Conservation (phyloP, 768 basidiomycete species). For the Panellus pusillus region DNA sequence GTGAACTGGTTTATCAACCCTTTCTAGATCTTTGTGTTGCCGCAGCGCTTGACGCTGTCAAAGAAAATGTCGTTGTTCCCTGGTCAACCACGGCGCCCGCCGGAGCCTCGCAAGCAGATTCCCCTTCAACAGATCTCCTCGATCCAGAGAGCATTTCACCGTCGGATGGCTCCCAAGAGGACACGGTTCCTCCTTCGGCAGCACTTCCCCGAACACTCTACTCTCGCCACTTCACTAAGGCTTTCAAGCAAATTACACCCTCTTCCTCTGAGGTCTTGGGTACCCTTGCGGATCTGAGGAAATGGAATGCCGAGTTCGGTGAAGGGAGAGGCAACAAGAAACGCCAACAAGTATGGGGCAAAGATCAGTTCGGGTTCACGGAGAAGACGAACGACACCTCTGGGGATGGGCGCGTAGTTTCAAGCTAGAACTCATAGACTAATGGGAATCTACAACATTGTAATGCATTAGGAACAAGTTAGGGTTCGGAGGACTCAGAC, state of each 20-base stretch:
- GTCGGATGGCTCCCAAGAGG: not conserved
- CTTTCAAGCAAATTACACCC: conserved; percentile 86
- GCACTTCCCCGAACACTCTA: conserved; percentile 32
- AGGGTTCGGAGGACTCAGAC: too few species aligned
- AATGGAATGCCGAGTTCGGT: conserved; percentile 95
- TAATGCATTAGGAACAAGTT: too few species aligned
- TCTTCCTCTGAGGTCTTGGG: conserved; percentile 83
- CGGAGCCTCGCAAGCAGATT: conserved; percentile 15
- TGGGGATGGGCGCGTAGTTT: conserved; percentile 48
- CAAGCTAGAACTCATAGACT: conserved; percentile 21
- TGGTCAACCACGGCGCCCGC: conserved; percentile 54
- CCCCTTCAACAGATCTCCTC: not conserved
- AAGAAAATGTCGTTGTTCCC: conserved; percentile 78
- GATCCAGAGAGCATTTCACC: conserved; percentile 4
- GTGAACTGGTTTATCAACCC: conserved; percentile 3
- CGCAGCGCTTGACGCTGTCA: conserved; percentile 89
- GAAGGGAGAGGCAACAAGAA: conserved; percentile 69
- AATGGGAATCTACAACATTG: not conserved
- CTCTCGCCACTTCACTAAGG: conserved; percentile 74
- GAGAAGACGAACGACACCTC: conserved; percentile 36
- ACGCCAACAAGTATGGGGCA: conserved; percentile 80
- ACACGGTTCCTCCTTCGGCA: conserved; percentile 16
- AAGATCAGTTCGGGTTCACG: conserved; percentile 84
- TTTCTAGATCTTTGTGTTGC: conserved; percentile 84
- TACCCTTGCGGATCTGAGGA: conserved; percentile 70